These are phyloP conservation scores for Serendipita sp. DNA, from an alignment of 768 basidiomycete species.

Conservation along the genomic window DNA sequence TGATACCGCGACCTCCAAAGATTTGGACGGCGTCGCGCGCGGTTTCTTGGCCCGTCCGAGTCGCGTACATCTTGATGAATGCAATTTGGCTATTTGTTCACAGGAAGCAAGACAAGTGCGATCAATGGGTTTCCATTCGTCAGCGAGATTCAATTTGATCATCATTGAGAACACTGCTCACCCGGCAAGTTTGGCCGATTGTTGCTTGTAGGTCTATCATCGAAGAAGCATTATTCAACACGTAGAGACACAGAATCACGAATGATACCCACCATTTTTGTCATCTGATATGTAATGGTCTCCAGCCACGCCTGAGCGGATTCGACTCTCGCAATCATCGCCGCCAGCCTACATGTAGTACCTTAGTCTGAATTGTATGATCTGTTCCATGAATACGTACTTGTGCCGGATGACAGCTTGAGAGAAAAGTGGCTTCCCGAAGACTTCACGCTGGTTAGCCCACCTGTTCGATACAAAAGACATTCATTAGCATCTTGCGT, in stretches of 20 bases:
- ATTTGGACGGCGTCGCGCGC: constrained; percentile 30
- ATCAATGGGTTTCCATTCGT: constrained; percentile 26
- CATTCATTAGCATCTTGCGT: not conserved
- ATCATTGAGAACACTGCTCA: too few relatives aligned
- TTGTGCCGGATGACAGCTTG: constrained; percentile 81
- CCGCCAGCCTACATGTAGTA: constrained; percentile 38
- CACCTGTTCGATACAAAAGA: constrained; percentile 31
- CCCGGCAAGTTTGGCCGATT: constrained; percentile 61
- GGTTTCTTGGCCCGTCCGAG: constrained; percentile 35
- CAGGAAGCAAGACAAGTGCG: not conserved
- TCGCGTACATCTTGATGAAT: constrained; percentile 64
- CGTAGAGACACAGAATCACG: constrained; percentile 11
- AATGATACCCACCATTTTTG: constrained; percentile 43
- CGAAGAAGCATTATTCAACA: too few relatives aligned
- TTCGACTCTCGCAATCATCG: constrained; percentile 78
- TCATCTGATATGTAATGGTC: constrained; percentile 77
- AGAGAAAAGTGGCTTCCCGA: constrained; percentile 36
- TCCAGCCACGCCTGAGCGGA: constrained; percentile 77
- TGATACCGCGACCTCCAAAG: constrained; percentile 77
- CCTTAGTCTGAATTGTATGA: not conserved
- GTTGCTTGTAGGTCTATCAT: constrained; percentile 48
- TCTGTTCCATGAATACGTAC: constrained; percentile 14
- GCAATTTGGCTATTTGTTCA: constrained; percentile 51
- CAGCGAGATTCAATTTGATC: too few relatives aligned
- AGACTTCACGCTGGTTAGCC: constrained; percentile 73